Evolutionary conservation across 441 rosid species (phyloP), one percentile per base, ranked within the genome.

Genomic region (Theobroma grandiflorum): DNA sequence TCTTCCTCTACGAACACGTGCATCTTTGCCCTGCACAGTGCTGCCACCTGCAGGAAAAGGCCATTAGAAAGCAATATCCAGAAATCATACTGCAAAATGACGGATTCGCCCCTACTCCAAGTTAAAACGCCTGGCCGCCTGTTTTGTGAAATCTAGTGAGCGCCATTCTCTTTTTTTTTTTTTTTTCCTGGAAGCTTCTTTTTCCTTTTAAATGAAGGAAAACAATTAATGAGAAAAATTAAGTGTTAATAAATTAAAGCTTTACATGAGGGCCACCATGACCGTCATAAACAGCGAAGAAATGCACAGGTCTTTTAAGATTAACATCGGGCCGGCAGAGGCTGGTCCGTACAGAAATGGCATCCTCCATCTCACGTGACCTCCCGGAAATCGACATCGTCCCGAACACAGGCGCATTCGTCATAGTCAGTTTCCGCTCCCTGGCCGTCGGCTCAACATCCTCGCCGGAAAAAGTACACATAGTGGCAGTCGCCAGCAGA

Each of bases 361-460:
- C 79, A 57, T 95, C 98, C 80, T 95, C 98, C 98, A 95, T 95
- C 57, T 88, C 91, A 62, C 94, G 90, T 5, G 92, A 81, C 81
- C 92, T 88, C 50, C 98, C 98, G 3, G 91, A 57, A 53, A 95
- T 88, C 4, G 95, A 88, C 79, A 93, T 86, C 66, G 82, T 75
- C 11, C 98, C 98, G 78, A 83, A 87, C 62, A 77, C 84, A 6
- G 94, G 94, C 74, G 76, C 89, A 3, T 6, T 74, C 22, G 55
- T 81, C 3, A 61, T 33, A 3, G 33, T 49, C 43, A 22, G 61
- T 14, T 38, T 20, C 55, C 63, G 9, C 74, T n/a, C 37, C 38
- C 6, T 35, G 68, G 9, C 33, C n/a, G n/a, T 73, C 14, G 45
- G 47, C 59, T 58, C 84, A 57, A 18, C 72, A 75, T 67, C 79